A percentile compares a stretch with the other conserved stretches of the same genome.
Conservation (phyloP, 2,329 filamentous ascomycete species). For the Fusarium drepaniforme region DNA sequence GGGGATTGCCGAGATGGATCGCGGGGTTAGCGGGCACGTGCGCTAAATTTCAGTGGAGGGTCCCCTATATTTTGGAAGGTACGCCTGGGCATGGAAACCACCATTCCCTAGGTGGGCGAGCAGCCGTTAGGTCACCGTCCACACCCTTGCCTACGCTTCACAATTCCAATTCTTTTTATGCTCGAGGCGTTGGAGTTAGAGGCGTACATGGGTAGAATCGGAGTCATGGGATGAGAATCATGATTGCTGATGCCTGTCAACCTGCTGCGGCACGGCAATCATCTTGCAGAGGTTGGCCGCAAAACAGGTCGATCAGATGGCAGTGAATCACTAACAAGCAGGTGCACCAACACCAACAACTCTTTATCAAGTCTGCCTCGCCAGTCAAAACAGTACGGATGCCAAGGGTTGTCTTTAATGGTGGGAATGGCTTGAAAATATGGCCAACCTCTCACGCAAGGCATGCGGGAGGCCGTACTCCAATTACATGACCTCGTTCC, state of each 20-base stretch:
- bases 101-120: neutral
- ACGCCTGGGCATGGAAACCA: too few relatives aligned
- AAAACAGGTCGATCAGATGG: neutral
- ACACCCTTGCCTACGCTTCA: neutral
- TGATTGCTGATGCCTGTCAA: too few relatives aligned
- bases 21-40: neutral
- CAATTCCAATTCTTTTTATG: neutral
- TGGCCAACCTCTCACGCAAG: neutral
- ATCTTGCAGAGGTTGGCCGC: neutral
- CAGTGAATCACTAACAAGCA: neutral
- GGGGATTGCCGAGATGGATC: neutral
- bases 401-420: neutral
- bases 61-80: neutral
- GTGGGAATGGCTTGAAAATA: neutral
- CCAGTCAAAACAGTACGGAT: neutral
- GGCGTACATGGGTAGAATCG: rapidly evolving
- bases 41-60: neutral
- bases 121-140: neutral
- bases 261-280: neutral
- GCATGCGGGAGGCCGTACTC: neutral
- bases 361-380: neutral
- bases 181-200: neutral
- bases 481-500: neutral
- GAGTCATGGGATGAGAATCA: neutral
- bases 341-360: neutral